These are phyloP conservation scores for Parachaetomium inaequale DNA, from an alignment of 495 filamentous ascomycete genomes.

Conservation along the genomic window DNA sequence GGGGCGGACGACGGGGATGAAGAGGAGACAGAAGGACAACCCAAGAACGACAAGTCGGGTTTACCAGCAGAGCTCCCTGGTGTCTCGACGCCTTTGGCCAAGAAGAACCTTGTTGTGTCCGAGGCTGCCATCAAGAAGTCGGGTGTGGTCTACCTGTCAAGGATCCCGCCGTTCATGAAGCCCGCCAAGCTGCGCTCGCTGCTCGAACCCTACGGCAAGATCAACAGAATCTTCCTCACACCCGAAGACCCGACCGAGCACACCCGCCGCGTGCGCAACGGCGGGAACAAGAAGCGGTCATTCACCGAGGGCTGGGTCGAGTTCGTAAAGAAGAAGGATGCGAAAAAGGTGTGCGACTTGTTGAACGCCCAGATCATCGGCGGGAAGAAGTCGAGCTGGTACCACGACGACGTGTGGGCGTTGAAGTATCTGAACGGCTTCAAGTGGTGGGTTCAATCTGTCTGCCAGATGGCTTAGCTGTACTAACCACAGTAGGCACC, in stretches of 20 bases:
- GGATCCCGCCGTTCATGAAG: constrained; percentile 92
- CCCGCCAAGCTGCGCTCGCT: constrained; percentile 74
- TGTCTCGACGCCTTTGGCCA: constrained; percentile 49
- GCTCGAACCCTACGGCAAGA: constrained; percentile 70
- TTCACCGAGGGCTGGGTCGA: constrained; percentile 96
- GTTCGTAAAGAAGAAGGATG: constrained; percentile 60
- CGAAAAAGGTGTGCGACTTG: constrained; percentile 78
- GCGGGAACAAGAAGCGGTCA: constrained; percentile 83
- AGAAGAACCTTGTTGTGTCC: constrained; percentile 57
- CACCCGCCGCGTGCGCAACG: constrained; percentile 54
- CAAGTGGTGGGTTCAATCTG: constrained; percentile 53
- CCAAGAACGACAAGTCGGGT: constrained; percentile 22
- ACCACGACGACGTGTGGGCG: constrained; percentile 90
- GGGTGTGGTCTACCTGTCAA: constrained; percentile 84
- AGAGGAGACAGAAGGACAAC: constrained; percentile 23
- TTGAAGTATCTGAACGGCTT: constrained; percentile 75
- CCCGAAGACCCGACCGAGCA: constrained; percentile 68
- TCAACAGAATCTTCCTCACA: constrained; percentile 82
- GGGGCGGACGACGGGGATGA: constrained; percentile 4
- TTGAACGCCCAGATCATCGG: constrained; percentile 80
- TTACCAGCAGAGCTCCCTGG: constrained; percentile 40
- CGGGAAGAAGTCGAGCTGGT: constrained; percentile 83
- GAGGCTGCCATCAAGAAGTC: constrained; percentile 58
- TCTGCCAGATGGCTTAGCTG: neutral
- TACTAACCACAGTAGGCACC: constrained; percentile 25